Conservation (phyloP, 2,329 filamentous ascomycete species). For the Fusarium incarnatum region DNA sequence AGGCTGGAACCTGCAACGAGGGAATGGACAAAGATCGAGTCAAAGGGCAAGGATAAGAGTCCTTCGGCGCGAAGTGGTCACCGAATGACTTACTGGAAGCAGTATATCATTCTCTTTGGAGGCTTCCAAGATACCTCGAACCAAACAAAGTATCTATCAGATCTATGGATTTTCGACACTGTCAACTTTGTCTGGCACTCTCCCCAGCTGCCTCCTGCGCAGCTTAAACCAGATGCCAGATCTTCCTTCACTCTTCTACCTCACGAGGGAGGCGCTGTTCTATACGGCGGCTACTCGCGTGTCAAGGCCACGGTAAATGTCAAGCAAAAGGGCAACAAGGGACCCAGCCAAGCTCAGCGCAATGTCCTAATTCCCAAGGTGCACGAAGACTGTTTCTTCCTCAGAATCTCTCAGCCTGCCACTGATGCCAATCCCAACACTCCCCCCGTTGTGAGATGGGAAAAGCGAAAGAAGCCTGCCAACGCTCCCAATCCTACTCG, state of each 20-base stretch:
- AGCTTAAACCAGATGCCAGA: constrained; percentile 88
- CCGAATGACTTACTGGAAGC: constrained; percentile 96
- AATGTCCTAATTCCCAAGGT: constrained; percentile 87
- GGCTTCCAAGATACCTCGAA: constrained; percentile 98
- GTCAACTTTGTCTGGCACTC: constrained; percentile 86
- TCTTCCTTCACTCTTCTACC: constrained; percentile 94
- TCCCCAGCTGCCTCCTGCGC: constrained; percentile 78
- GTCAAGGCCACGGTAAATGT: constrained; percentile 78
- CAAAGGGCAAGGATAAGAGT: constrained; percentile 78
- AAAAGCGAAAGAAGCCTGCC: constrained; percentile 89
- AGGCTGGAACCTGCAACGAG: constrained; percentile 82
- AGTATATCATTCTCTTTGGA: constrained; percentile 95
- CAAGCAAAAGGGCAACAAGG: constrained; percentile 67
- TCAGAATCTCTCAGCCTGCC: constrained; percentile 80
- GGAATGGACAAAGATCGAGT: constrained; percentile 93
- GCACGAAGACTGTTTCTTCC: constrained; percentile 94
- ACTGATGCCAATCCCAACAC: constrained; percentile 73
- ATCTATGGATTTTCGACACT: constrained; percentile 97
- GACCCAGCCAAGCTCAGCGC: constrained; percentile 69
- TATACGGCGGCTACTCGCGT: constrained; percentile 94
- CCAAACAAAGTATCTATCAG: constrained; percentile 91
- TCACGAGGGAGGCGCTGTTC: constrained; percentile 87
- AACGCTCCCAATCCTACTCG: constrained; percentile 87
- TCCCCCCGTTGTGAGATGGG: constrained; percentile 85
- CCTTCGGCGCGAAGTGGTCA: constrained; percentile 91